phyloP scores from a whole-genome alignment of 2,329 filamentous ascomycete genomes.

The Pezicula rhizophila region DNA sequence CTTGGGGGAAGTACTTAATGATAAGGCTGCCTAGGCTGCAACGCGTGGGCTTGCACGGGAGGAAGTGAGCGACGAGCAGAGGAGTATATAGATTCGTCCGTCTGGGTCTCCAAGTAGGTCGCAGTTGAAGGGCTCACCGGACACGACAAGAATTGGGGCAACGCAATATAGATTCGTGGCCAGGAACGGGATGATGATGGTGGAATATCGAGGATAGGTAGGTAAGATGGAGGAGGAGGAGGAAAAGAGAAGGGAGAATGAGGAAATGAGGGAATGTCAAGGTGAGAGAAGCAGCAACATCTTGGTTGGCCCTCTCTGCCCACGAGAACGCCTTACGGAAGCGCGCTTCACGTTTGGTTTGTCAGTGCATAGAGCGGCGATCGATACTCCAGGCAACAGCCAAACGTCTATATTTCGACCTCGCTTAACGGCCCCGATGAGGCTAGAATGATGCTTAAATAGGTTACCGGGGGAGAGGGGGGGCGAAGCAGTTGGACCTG shows the following conservation, averaged over 20 bases:
- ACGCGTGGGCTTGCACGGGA: background rate
- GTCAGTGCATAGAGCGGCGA: background rate
- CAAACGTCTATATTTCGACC: background rate
- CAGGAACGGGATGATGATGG: background rate
- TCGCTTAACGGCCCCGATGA: background rate
- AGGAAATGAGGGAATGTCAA: background rate
- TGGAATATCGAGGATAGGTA: background rate
- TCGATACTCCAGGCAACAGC: background rate
- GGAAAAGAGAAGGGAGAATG: background rate
- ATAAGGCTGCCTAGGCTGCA: background rate
- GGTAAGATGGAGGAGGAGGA: background rate
- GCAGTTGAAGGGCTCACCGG: background rate
- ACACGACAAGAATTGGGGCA: background rate
- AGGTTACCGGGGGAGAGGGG: background rate
- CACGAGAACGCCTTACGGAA: background rate
- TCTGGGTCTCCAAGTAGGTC: constrained; percentile 3
- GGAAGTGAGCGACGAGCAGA: background rate
- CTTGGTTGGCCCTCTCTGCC: background rate
- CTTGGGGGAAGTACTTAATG: background rate
- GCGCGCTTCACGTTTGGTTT: background rate
- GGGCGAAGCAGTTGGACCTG: background rate
- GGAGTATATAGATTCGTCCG: constrained; percentile 16
- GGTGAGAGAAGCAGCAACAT: background rate
- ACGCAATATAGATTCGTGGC: constrained; percentile 14
- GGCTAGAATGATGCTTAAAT: background rate